Conservation (phyloP, 495 filamentous ascomycete species). For the Cairneyella variabilis region DNA sequence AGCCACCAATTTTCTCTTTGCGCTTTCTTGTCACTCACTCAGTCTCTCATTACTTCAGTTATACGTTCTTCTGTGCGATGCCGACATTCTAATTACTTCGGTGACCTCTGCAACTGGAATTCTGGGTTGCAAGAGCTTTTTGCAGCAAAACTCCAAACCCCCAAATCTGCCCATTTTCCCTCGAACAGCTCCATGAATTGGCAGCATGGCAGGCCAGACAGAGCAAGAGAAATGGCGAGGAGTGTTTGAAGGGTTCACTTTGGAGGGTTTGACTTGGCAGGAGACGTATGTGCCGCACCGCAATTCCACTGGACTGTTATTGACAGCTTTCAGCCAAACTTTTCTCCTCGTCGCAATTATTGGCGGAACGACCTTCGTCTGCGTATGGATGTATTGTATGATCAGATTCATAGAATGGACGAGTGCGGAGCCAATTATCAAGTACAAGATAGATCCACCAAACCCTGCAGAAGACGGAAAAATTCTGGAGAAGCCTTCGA, state of each 20-base stretch:
- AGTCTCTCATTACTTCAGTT: too few species aligned
- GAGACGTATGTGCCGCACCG: constrained; percentile 10
- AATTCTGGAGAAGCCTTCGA: constrained; percentile 21
- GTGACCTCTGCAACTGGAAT: too few species aligned
- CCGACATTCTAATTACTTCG: too few species aligned
- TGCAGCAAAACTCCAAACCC: too few species aligned
- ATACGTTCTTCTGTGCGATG: too few species aligned
- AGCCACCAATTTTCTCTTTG: too few species aligned
- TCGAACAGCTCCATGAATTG: background rate
- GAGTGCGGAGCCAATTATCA: constrained; percentile 17
- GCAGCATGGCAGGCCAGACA: background rate
- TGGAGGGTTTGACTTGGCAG: background rate
- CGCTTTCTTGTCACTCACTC: too few species aligned
- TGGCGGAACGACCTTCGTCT: constrained; percentile 8
- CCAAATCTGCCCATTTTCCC: too few species aligned
- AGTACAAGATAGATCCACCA: constrained; percentile 17
- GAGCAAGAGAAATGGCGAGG: background rate
- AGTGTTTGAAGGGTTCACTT: background rate
- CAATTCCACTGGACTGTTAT: background rate
- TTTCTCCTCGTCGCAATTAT: constrained; percentile 6
- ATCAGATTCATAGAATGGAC: constrained; percentile 11
- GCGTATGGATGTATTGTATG: constrained; percentile 7
- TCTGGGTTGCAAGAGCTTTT: too few species aligned
- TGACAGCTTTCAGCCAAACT: constrained; percentile 5
- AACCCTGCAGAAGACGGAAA: constrained; percentile 15